Evolutionary conservation across 192 early-diverging fungal genomes (phyloP).

Genomic region (Coemansia asiatica): DNA sequence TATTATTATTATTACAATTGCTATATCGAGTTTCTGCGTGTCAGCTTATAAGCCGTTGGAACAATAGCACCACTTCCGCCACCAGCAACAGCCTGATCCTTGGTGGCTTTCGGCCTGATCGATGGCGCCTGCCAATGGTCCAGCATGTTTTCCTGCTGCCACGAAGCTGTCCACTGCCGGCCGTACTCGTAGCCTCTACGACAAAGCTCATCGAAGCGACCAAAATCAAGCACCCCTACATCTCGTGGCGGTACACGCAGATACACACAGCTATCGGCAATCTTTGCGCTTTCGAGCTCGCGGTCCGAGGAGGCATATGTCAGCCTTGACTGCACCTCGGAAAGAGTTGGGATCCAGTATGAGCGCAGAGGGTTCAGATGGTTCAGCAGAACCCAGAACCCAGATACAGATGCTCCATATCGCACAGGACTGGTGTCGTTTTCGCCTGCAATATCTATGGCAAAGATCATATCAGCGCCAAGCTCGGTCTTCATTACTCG

Average conservation of each 20-base stretch:
- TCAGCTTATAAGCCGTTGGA: constrained; percentile 12
- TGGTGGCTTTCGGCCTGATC: neutral
- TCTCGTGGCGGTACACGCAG: constrained; percentile 83
- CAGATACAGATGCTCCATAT: constrained; percentile 89
- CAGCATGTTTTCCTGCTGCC: constrained; percentile 74
- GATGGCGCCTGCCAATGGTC: constrained; percentile 39
- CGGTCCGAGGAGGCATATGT: constrained; percentile 90
- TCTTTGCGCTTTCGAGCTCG: constrained; percentile 87
- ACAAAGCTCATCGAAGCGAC: constrained; percentile 84
- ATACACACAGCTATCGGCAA: constrained; percentile 77
- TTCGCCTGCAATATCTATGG: constrained; percentile 87
- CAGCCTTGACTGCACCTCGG: constrained; percentile 91
- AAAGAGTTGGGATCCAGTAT: constrained; percentile 79
- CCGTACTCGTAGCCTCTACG: constrained; percentile 85
- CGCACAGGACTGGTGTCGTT: constrained; percentile 92
- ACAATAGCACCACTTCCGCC: neutral
- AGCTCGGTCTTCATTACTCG: constrained; percentile 71
- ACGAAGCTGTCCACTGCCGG: constrained; percentile 72
- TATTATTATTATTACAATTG: neutral
- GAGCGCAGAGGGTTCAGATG: constrained; percentile 75
- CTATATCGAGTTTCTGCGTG: constrained; percentile 44
- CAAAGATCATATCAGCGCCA: constrained; percentile 90
- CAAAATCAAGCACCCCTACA: constrained; percentile 90
- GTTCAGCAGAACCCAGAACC: constrained; percentile 87
- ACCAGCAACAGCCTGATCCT: neutral